These are phyloP conservation scores for Cutaneotrichosporon dermatis DNA, from an alignment of 1,284 basidiomycete species.

Conservation along the genomic window DNA sequence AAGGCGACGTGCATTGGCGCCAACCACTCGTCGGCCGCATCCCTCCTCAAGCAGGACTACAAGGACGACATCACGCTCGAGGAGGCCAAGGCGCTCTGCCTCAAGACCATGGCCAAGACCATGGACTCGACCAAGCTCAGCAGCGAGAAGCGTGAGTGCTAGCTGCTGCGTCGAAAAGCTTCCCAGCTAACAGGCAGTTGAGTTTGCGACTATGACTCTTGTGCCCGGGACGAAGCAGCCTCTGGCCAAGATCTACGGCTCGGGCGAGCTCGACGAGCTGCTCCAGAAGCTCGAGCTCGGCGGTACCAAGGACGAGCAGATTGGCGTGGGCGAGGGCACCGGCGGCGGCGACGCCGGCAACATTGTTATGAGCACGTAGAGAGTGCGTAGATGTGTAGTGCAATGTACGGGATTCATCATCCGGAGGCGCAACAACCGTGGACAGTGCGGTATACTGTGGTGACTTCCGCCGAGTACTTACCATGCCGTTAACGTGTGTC, in stretches of 20 bases:
- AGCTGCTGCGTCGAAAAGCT: too few relatives aligned
- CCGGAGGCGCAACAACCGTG: too few relatives aligned
- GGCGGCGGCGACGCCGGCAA: slow-evolving; percentile 47
- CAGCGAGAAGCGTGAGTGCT: slow-evolving; percentile 79
- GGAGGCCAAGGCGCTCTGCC: slow-evolving; percentile 84
- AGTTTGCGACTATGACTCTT: slow-evolving; percentile 88
- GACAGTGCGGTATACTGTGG: too few relatives aligned
- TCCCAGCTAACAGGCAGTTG: slow-evolving; percentile 59
- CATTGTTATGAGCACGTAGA: slow-evolving; percentile 44
- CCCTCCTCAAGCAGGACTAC: slow-evolving; percentile 93
- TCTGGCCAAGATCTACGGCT: slow-evolving; percentile 86
- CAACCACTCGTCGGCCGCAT: slow-evolving; percentile 68
- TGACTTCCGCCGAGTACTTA: too few relatives aligned
- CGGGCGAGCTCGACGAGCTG: slow-evolving; percentile 83
- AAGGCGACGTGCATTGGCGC: slow-evolving; percentile 97
- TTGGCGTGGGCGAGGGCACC: slow-evolving; percentile 45
- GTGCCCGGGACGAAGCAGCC: slow-evolving; percentile 73
- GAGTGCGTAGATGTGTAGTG: not conserved
- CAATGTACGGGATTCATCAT: not conserved
- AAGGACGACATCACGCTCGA: slow-evolving; percentile 89
- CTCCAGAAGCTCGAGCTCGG: slow-evolving; percentile 77
- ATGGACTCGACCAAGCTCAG: slow-evolving; percentile 97
- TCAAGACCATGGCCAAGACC: slow-evolving; percentile 97
- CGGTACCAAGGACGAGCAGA: slow-evolving; percentile 66
- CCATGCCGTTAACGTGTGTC: too few relatives aligned